Base-by-base conservation (phyloP, 495 filamentous ascomycete genomes). In the Daldinia childiae region DNA sequence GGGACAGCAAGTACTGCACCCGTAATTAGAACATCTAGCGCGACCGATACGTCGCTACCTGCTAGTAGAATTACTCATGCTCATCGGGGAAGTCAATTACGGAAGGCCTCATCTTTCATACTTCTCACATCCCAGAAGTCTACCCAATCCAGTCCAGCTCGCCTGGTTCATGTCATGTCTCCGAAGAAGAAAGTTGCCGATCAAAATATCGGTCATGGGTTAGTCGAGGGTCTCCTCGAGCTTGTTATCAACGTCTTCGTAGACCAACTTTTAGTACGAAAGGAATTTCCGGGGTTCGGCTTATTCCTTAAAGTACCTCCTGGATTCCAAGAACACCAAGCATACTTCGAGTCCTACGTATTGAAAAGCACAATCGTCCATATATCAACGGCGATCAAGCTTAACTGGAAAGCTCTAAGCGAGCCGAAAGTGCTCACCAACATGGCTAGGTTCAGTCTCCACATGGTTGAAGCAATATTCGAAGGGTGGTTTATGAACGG, bases 401-500 rank as follows among this genome's bases (percentile, higher is more conserved):
- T 92, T 9, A 85, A 93, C 63, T 89, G 90, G 74, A 87, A 88
- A 43, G 78, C 89, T 7, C 83, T 98, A n/a, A 86, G 84, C 57
- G 93, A 98, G 77, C 90, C 94, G 6, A 90, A 90, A 66, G 87
- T 95, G 12, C 82, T 99, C 50, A 93, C 90, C 30, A 99, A 98
- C 71, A 84, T 99, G 75, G 87, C 90, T 1, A 88, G 93, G 19
- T 91, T 97, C 62, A 87, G 89, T 27, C 82, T 87, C 0, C 92
- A 97, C 75, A 85, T 97, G 74, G 87, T 89, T 0, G 96, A 99
- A 80, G 92, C 93, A 30, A 88, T 97, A 15, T 97, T 93, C 71
- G 95, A 99, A 79, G 95, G 95, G 32, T 97, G 93, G 93, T 97
- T 98, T 74, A 86, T 97, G 48, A 89, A 93, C 66, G 95, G 95